Conservation (phyloP, 176 grass and related monocot genomes). For the Rhynchospora pubera region DNA sequence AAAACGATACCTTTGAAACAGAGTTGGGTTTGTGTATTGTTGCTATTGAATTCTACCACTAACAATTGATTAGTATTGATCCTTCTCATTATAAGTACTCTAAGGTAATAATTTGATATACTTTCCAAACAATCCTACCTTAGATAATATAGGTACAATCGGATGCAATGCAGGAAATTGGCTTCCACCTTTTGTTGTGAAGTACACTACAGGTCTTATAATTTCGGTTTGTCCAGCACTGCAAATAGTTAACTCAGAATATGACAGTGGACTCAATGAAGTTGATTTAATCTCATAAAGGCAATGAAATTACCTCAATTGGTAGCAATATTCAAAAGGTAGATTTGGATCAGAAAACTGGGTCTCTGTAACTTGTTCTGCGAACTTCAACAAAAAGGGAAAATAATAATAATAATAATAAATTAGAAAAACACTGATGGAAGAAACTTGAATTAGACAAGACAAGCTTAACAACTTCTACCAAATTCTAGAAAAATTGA, state of each 20-base stretch:
- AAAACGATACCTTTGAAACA: background rate
- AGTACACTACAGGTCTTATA: background rate
- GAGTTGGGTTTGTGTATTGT: background rate
- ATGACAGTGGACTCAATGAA: background rate
- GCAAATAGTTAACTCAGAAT: background rate
- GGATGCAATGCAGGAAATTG: slow-evolving; percentile 19
- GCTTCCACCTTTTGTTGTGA: slow-evolving; percentile 18
- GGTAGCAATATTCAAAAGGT: slow-evolving; percentile 36
- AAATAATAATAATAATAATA: background rate
- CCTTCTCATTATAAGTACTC: background rate
- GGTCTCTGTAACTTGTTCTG: slow-evolving; percentile 16
- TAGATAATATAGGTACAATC: background rate
- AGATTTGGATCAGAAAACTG: background rate
- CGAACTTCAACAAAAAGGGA: slow-evolving; percentile 16
- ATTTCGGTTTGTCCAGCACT: slow-evolving; percentile 12
- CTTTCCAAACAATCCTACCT: slow-evolving; percentile 1
- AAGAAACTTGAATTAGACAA: background rate
- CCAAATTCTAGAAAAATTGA: background rate
- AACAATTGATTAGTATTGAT: background rate
- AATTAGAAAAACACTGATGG: too few relatives aligned
- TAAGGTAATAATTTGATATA: background rate
- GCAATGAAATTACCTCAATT: slow-evolving; percentile 16
- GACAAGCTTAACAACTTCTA: background rate
- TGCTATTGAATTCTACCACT: background rate
- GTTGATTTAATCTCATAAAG: background rate